Conservation (phyloP, 352 stramenopile species). For the Phytophthora citricola region DNA sequence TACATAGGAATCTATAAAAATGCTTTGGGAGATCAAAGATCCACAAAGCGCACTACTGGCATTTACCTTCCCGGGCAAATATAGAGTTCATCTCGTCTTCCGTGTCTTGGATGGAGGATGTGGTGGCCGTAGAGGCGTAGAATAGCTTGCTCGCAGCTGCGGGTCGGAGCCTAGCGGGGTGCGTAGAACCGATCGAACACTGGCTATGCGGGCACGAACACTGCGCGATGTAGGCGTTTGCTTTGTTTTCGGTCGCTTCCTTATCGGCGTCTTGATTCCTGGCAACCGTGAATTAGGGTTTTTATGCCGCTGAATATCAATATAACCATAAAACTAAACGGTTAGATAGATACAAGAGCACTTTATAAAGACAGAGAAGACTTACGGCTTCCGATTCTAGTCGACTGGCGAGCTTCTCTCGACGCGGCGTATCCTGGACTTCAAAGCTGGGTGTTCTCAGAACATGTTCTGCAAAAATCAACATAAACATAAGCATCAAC, state of each 20-base stretch:
- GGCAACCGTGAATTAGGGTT: conserved; percentile 23
- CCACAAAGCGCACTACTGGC: neutral
- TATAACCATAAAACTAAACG: neutral
- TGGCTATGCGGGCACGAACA: conserved; percentile 64
- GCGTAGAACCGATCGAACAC: conserved; percentile 46
- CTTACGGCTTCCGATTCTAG: conserved; percentile 69
- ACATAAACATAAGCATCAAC: too few relatives aligned
- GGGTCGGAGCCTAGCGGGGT: conserved; percentile 66
- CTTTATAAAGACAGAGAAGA: neutral
- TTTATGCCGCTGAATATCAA: conserved; percentile 30
- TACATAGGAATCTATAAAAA: conserved; percentile 36
- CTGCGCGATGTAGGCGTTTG: conserved; percentile 37
- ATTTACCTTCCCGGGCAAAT: conserved; percentile 12
- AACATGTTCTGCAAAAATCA: conserved; percentile 36
- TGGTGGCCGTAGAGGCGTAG: conserved; percentile 55
- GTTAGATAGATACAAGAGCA: conserved; percentile 2
- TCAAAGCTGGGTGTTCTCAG: conserved; percentile 63
- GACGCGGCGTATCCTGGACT: conserved; percentile 62
- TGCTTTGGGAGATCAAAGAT: neutral
- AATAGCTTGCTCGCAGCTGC: conserved; percentile 82
- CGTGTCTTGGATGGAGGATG: conserved; percentile 33
- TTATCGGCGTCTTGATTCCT: conserved; percentile 27
- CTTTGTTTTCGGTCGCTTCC: conserved; percentile 39
- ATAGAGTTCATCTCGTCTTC: conserved; percentile 37
- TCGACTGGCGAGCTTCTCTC: conserved; percentile 70